Conservation (phyloP, 345 rosid genomes). For the Arabidopsis suecica region DNA sequence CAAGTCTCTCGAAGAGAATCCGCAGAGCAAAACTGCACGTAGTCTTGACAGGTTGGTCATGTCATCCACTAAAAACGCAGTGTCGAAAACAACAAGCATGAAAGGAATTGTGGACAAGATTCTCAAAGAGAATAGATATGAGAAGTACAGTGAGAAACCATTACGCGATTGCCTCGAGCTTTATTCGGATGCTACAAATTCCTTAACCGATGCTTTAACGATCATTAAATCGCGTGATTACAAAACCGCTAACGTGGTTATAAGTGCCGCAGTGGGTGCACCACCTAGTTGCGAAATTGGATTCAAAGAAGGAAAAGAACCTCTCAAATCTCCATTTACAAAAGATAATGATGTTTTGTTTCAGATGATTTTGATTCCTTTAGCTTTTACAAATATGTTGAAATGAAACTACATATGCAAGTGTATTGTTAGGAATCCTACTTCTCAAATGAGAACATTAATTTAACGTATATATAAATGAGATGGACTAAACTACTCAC, state of each 20-base stretch:
- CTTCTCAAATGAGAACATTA: background rate
- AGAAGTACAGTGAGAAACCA: constrained; percentile 9
- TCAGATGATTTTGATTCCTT: constrained; percentile 44
- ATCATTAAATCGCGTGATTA: constrained; percentile 34
- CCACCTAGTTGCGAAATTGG: constrained; percentile 49
- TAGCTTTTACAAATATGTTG: constrained; percentile 52
- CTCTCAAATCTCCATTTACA: constrained; percentile 36
- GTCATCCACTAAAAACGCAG: constrained; percentile 34
- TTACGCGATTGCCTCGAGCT: constrained; percentile 50
- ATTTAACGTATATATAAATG: background rate
- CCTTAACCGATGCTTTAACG: constrained; percentile 29
- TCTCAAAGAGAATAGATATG: constrained; percentile 8
- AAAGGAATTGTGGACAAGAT: constrained; percentile 29
- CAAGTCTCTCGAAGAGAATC: constrained; percentile 38
- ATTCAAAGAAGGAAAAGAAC: constrained; percentile 38
- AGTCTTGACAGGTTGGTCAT: constrained; percentile 33
- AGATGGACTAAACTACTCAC: background rate
- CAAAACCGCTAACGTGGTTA: constrained; percentile 26
- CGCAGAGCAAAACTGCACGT: constrained; percentile 41
- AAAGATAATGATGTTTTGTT: constrained; percentile 43
- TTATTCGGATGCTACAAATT: constrained; percentile 39
- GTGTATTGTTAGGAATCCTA: background rate
- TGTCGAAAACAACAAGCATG: constrained; percentile 41
- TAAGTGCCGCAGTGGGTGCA: constrained; percentile 50
- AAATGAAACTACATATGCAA: background rate